Percentiles rank a stretch among this genome's conserved stretches.
phyloP scores from a whole-genome alignment of 495 filamentous ascomycete species.

The Penicillium crystallinum region DNA sequence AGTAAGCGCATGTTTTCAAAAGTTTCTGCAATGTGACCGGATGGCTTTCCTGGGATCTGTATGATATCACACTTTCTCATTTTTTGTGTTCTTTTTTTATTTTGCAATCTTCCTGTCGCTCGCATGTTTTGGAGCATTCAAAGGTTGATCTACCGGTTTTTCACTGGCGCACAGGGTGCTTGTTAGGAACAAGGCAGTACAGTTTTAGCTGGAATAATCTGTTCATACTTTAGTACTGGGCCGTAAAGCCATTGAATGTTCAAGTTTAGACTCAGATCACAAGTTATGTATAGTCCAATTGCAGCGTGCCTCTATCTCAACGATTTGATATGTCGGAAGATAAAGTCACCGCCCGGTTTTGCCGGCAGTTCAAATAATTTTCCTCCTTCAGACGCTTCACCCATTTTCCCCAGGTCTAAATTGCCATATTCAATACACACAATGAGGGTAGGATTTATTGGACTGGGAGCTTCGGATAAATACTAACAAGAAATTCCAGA shows the following conservation, averaged over 20 bases:
- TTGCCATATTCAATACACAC: conserved; percentile 10
- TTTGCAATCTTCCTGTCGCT: conserved; percentile 23
- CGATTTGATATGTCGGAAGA: not conserved
- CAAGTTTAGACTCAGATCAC: not conserved
- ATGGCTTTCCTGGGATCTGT: conserved; percentile 38
- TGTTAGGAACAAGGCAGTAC: conserved; percentile 34
- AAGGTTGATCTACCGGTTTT: conserved; percentile 35
- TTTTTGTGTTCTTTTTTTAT: conserved; percentile 26
- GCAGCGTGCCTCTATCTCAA: too few relatives aligned
- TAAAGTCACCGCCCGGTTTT: conserved; percentile 14
- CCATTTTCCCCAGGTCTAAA: not conserved
- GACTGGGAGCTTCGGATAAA: not conserved
- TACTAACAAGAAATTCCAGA: conserved; percentile 27
- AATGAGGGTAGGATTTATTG: conserved; percentile 27
- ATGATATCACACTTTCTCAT: conserved; percentile 43
- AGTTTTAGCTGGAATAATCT: conserved; percentile 30
- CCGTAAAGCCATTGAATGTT: conserved; percentile 4
- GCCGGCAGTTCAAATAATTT: conserved; percentile 26
- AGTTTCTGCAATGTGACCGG: conserved; percentile 28
- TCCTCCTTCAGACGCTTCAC: conserved; percentile 6
- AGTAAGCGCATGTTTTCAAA: conserved; percentile 32
- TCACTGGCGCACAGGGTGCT: conserved; percentile 28
- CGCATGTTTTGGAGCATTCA: conserved; percentile 43
- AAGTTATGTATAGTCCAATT: too few relatives aligned
- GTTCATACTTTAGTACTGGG: conserved; percentile 23